A percentile compares a stretch with the other conserved stretches of the same genome.
Conservation (phyloP, 1,139 yeast species). For the Blastobotrys niveus region DNA sequence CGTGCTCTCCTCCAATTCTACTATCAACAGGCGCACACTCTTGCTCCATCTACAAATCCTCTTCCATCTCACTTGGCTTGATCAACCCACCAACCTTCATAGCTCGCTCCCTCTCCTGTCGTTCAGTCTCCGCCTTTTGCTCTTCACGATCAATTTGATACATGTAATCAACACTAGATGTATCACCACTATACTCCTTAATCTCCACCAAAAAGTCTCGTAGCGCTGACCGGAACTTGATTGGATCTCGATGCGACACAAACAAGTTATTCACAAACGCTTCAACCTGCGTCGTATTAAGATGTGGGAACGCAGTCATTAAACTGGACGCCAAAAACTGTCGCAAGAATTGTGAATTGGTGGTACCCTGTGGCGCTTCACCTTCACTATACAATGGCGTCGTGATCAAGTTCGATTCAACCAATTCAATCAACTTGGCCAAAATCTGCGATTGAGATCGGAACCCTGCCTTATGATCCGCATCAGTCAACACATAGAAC, state of each 20-base stretch:
- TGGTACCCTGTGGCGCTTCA: constrained; percentile 71
- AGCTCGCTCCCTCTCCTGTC: constrained; percentile 72
- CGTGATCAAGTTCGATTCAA: constrained; percentile 66
- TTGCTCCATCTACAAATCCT: constrained; percentile 33
- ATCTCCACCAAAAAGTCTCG: constrained; percentile 96
- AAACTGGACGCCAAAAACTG: constrained; percentile 80
- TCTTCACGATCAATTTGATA: constrained; percentile 90
- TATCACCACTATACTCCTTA: constrained; percentile 91
- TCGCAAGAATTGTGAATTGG: constrained; percentile 71
- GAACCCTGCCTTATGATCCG: constrained; percentile 97
- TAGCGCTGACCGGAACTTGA: constrained; percentile 74
- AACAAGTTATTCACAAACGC: constrained; percentile 72
- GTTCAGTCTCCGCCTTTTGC: constrained; percentile 64
- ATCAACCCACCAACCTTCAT: constrained; percentile 86
- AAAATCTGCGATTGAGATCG: constrained; percentile 79
- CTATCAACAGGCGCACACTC: neutral
- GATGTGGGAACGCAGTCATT: constrained; percentile 82
- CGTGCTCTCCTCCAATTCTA: too few relatives aligned
- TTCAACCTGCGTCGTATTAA: constrained; percentile 75
- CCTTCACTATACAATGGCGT: constrained; percentile 69
- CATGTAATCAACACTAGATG: constrained; percentile 70
- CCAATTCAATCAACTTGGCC: constrained; percentile 77
- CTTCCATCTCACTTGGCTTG: constrained; percentile 96
- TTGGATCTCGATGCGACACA: constrained; percentile 64
- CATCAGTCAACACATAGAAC: constrained; percentile 88